A percentile compares a stretch with the other conserved stretches of the same genome.
phyloP scores from a whole-genome alignment of 2,329 filamentous ascomycete species.

The Cytospora piceicola region DNA sequence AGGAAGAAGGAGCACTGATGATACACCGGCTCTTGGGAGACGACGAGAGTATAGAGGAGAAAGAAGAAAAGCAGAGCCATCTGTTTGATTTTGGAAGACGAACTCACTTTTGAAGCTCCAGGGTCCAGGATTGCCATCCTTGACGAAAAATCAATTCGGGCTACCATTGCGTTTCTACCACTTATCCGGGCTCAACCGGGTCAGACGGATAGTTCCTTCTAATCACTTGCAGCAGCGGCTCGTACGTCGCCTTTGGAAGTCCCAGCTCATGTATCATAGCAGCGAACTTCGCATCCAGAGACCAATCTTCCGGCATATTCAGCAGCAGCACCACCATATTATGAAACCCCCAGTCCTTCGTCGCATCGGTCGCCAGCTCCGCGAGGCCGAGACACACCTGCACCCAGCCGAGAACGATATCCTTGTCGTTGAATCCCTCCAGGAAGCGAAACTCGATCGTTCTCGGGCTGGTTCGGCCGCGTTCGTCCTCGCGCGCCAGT shows the following conservation, averaged over 20 bases:
- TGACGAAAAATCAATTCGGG: not conserved
- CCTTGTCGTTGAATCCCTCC: constrained; percentile 40
- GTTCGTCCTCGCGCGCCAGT: constrained; percentile 43
- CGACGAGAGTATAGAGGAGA: not conserved
- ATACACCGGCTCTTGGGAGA: not conserved
- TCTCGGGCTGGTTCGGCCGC: constrained; percentile 40
- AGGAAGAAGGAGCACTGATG: not conserved
- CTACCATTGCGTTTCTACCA: not conserved
- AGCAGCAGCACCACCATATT: constrained; percentile 22
- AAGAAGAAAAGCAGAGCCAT: not conserved
- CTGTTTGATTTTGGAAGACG: too few species aligned
- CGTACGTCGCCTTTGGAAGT: not conserved
- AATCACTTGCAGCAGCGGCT: constrained; percentile 18
- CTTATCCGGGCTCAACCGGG: not conserved
- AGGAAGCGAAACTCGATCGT: constrained; percentile 47
- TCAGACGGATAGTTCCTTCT: constrained; percentile 23
- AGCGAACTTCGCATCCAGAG: constrained; percentile 18
- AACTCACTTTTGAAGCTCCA: not conserved
- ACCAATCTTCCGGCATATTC: constrained; percentile 8
- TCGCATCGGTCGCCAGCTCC: constrained; percentile 33
- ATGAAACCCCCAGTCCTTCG: constrained; percentile 24
- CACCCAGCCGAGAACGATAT: constrained; percentile 42
- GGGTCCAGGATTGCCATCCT: too few species aligned
- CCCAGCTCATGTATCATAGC: constrained; percentile 17
- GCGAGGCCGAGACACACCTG: constrained; percentile 40